Base-by-base conservation (phyloP, 495 filamentous ascomycete genomes). In the Neurospora sp. region DNA sequence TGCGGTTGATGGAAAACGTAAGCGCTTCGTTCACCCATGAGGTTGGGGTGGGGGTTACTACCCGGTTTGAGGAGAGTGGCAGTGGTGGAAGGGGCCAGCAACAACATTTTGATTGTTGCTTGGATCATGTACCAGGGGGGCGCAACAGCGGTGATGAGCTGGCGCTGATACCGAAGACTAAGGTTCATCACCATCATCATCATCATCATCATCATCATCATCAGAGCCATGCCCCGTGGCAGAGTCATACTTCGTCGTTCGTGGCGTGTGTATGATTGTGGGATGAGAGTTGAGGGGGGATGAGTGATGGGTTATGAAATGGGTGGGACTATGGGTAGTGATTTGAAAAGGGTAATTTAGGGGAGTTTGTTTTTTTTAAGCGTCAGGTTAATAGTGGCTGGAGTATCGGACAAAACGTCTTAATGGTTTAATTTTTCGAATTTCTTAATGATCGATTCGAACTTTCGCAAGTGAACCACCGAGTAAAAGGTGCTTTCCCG, bases 21-120 rank as follows among this genome's bases (percentile, higher is more conserved):
- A 81, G 77, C 70, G 80, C 79, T 48, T 82, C 82, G 16, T 85
- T 84, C 73, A 74, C 74, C 20, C 81, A 78, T 69, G 83, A 85
- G 73, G 73, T 81, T 9, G 78, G 68, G 16, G 41, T 68, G 20
- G 40, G 73, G 6, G 41, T n/a, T 61, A 42, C 4, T 27, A 44
- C 39, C 37, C 37, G 71, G 70, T 20, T 72, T 7, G 71, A 72
- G 53, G 65, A 46, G n/a, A 48, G 46, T 41, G 5, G 65, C 65
- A 70, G 48, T 69, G 41, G 40, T 39, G 65, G 22, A n/a, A 14
- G 69, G 61, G 9, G 46, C 20, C 27, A 61, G 12, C 12, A 31
- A 61, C 53, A 31, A 31, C 53, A 7, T 35, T 31, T 35, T 61
- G 53, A 61, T 31, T 61, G 53, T 14, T 61, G 5, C 11, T 22